These are phyloP conservation scores for Pseudonitzschia multiseries DNA, from an alignment of 108 stramenopile genomes.

Conservation along the genomic window DNA sequence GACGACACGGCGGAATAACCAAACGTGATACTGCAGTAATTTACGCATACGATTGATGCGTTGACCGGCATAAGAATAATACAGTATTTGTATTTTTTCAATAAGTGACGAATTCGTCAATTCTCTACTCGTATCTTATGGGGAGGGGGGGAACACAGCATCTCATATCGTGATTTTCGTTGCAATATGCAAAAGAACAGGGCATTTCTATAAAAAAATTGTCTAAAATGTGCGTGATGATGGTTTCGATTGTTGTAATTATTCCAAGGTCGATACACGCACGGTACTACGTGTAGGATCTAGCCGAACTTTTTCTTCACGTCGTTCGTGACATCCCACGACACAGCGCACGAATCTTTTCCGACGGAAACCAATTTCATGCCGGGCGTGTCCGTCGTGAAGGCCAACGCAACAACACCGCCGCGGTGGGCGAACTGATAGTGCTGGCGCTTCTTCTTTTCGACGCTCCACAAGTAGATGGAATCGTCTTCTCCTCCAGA, in stretches of 20 bases:
- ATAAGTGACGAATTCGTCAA: neutral
- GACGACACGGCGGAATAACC: neutral
- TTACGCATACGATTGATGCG: too few species aligned
- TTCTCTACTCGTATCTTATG: too few species aligned
- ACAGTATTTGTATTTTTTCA: too few species aligned
- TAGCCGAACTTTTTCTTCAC: conserved; percentile 68
- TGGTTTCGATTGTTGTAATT: neutral
- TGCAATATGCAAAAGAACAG: too few species aligned
- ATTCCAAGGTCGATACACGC: neutral
- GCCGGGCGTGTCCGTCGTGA: conserved; percentile 33
- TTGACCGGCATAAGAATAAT: neutral
- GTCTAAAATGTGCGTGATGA: too few species aligned
- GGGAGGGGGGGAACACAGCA: too few species aligned
- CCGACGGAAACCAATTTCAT: conserved; percentile 84
- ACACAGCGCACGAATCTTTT: conserved; percentile 81
- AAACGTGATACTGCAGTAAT: too few species aligned
- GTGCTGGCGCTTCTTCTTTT: conserved; percentile 70
- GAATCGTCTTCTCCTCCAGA: conserved; percentile 81
- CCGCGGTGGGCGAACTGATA: conserved; percentile 87
- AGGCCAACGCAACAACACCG: conserved; percentile 67
- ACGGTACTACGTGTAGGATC: neutral
- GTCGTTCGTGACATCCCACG: conserved; percentile 81
- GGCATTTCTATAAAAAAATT: too few species aligned
- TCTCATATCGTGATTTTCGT: too few species aligned
- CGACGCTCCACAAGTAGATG: conserved; percentile 75